These are phyloP conservation scores for Tricholoma bakamatsutake DNA, from an alignment of 768 basidiomycete species.

Conservation along the genomic window DNA sequence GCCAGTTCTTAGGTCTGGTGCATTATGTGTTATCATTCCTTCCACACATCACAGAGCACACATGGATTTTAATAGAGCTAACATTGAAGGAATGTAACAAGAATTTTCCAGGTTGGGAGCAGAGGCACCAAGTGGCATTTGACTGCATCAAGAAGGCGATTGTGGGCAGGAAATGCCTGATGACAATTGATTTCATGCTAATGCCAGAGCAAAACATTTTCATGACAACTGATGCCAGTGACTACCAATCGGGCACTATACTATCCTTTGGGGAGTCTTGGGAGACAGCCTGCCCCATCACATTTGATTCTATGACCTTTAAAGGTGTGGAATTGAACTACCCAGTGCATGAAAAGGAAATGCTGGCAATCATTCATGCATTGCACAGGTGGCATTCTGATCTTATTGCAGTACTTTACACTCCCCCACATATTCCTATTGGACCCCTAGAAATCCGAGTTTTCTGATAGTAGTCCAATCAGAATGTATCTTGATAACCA, in stretches of 20 bases:
- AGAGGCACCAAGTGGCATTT: slow-evolving; percentile 17
- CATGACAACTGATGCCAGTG: slow-evolving; percentile 22
- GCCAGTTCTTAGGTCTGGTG: too few species aligned
- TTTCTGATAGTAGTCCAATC: too few species aligned
- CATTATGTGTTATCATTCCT: slow-evolving; percentile 10
- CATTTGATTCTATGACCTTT: too few species aligned
- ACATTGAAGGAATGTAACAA: neutral
- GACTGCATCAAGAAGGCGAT: slow-evolving; percentile 22
- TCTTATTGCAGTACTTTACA: too few species aligned
- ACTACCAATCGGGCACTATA: neutral
- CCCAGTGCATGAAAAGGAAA: too few species aligned
- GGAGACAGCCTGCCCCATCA: too few species aligned
- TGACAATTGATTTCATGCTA: slow-evolving; percentile 19
- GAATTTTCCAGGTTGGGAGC: slow-evolving; percentile 23
- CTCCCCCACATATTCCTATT: too few species aligned
- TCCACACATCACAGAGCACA: slow-evolving; percentile 11
- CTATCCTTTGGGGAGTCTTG: too few species aligned
- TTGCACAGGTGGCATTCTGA: slow-evolving; percentile 2
- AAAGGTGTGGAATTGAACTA: too few species aligned
- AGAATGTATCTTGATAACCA: too few species aligned
- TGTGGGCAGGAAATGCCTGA: neutral
- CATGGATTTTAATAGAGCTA: slow-evolving; percentile 5
- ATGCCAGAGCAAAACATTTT: slow-evolving; percentile 19
- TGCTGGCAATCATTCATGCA: too few species aligned
- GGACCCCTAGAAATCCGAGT: too few species aligned